phyloP scores from a whole-genome alignment of 2,329 filamentous ascomycete genomes.

The Ceratocystis alfenasii region DNA sequence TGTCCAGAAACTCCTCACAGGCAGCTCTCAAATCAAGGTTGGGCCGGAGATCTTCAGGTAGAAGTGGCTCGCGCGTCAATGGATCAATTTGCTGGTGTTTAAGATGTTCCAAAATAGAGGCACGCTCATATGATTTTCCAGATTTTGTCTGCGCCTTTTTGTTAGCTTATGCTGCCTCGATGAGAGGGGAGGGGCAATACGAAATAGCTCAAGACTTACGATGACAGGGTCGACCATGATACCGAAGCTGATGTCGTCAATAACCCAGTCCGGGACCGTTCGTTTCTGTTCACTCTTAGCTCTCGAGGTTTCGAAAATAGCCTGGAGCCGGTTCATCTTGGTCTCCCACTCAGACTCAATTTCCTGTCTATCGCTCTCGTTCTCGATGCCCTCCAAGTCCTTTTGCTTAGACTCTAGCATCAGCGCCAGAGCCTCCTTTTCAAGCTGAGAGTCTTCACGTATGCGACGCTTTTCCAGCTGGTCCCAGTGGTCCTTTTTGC shows the following conservation, averaged over 20 bases:
- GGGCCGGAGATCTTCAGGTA: constrained; percentile 57
- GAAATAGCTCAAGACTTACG: constrained; percentile 30
- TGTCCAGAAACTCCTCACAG: constrained; percentile 70
- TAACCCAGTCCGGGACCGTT: constrained; percentile 61
- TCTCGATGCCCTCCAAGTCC: constrained; percentile 30
- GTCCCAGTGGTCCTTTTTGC: constrained; percentile 82
- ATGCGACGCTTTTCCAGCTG: constrained; percentile 51
- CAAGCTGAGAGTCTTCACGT: constrained; percentile 45
- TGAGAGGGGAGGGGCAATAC: neutral
- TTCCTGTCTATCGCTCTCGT: constrained; percentile 38
- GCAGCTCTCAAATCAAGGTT: constrained; percentile 74
- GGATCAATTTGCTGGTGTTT: constrained; percentile 66
- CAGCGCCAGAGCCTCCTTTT: constrained; percentile 45
- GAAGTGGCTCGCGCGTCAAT: constrained; percentile 64
- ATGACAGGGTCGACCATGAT: constrained; percentile 61
- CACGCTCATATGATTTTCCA: constrained; percentile 80
- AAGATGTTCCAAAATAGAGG: constrained; percentile 75
- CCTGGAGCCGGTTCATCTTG: constrained; percentile 36
- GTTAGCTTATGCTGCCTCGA: constrained; percentile 20
- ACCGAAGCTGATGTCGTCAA: constrained; percentile 64
- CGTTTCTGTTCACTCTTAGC: constrained; percentile 35
- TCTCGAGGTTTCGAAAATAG: constrained; percentile 43
- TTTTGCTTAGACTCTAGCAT: constrained; percentile 37
- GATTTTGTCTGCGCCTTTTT: constrained; percentile 51
- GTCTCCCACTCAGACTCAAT: constrained; percentile 37